These are phyloP conservation scores for Pyrenochaeta sp. DNA, from an alignment of 2,329 filamentous ascomycete genomes.

Conservation along the genomic window DNA sequence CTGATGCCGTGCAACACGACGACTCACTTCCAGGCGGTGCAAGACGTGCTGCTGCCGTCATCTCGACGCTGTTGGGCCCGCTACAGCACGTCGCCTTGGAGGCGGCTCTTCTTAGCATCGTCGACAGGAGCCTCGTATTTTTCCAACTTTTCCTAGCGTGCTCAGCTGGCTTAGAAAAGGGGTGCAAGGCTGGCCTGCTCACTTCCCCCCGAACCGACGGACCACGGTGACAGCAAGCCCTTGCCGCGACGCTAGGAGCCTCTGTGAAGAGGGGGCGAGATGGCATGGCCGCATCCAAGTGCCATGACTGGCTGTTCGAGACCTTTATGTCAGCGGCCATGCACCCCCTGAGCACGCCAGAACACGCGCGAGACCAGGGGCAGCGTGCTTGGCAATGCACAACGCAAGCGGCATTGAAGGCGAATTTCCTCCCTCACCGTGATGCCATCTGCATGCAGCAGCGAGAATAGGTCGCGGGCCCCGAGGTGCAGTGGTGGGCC, in stretches of 20 bases:
- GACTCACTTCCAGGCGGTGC: no score
- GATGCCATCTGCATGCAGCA: constrained; percentile 21
- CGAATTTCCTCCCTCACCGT: constrained; percentile 21
- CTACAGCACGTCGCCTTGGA: constrained; percentile 10
- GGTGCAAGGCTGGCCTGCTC: constrained; percentile 4
- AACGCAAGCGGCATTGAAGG: constrained; percentile 17
- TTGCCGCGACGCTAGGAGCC: constrained; percentile 15
- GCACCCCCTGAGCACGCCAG: constrained; percentile 11
- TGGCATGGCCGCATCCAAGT: constrained; percentile 8
- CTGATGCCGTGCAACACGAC: constrained; percentile 18
- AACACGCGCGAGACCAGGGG: constrained; percentile 13
- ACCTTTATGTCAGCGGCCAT: constrained; percentile 7
- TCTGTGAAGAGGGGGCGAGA: constrained; percentile 10
- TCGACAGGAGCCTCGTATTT: constrained; percentile 27
- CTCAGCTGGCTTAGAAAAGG: constrained; percentile 13
- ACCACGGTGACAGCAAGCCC: constrained; percentile 19
- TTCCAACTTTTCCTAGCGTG: constrained; percentile 25
- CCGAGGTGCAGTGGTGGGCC: not conserved
- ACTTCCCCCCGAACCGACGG: constrained; percentile 7
- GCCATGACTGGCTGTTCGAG: constrained; percentile 9
- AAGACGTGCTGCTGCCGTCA: no score
- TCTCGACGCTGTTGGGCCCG: constrained; percentile 19
- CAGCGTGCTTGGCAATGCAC: constrained; percentile 18
- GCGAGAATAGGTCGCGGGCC: constrained; percentile 1
- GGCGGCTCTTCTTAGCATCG: constrained; percentile 20